A percentile compares a stretch with the other conserved stretches of the same genome.
Evolutionary conservation across 1,139 yeast species (phyloP).

Genomic region (Hyphopichia burtonii): DNA sequence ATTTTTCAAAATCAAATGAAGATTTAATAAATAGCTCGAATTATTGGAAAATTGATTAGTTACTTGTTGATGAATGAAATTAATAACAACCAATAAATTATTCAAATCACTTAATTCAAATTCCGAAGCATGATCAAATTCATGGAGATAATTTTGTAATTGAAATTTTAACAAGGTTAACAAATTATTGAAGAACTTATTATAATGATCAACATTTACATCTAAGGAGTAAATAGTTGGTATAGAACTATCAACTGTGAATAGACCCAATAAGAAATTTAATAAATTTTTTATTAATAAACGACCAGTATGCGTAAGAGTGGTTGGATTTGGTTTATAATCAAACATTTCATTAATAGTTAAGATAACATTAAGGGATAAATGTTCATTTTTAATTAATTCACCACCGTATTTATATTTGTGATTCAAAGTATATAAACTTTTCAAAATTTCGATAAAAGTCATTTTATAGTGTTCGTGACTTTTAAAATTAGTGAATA

Average conservation of each 20-base stretch:
- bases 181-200: conserved; percentile 7
- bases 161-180: conserved; percentile 8
- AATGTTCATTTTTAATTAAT: conserved; percentile 5
- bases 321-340: neutral
- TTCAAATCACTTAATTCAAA: conserved; percentile 12
- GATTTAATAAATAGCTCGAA: conserved; percentile 1
- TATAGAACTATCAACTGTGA: conserved; percentile 7
- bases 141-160: conserved; percentile 4
- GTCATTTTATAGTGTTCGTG: conserved; percentile 11
- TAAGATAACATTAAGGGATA: conserved; percentile 3
- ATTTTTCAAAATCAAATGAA: conserved; percentile 5
- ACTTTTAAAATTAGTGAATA: conserved; percentile 2
- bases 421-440: conserved; percentile 25
- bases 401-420: conserved; percentile 14
- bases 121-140: conserved; percentile 2
- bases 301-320: conserved; percentile 2
- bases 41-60: conserved; percentile 4
- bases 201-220: conserved; percentile 1
- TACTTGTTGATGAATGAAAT: conserved; percentile 8
- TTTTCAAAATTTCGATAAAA: conserved; percentile 27
- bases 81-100: conserved; percentile 9
- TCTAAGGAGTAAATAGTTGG: neutral
- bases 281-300: conserved; percentile 16
- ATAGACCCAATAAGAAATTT: conserved; percentile 17
- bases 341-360: conserved; percentile 4